Percentiles rank a stretch among this genome's conserved stretches.
phyloP scores from a whole-genome alignment of 2,329 filamentous ascomycete species.

The Cadophora malorum region DNA sequence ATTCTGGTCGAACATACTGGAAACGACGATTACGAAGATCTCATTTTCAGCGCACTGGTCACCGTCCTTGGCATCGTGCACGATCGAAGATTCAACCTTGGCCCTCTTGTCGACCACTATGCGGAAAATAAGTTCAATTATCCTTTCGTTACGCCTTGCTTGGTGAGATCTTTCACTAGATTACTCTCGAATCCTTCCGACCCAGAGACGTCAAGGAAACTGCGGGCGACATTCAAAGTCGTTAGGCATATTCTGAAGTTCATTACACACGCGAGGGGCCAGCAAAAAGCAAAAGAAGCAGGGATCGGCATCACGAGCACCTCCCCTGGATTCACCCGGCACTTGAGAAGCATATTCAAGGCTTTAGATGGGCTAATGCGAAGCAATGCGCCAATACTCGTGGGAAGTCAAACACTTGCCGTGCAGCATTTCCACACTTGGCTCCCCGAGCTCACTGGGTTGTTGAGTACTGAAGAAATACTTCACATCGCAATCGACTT shows the following conservation, averaged over 20 bases:
- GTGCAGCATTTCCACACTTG: conserved; percentile 97
- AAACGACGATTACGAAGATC: conserved; percentile 89
- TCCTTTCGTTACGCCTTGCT: conserved; percentile 86
- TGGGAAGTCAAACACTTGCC: conserved; percentile 92
- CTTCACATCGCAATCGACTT: conserved; percentile 91
- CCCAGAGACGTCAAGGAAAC: conserved; percentile 79
- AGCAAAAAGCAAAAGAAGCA: conserved; percentile 88
- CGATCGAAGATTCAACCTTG: conserved; percentile 90
- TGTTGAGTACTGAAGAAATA: conserved; percentile 83
- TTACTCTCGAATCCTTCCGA: conserved; percentile 84
- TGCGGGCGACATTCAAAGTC: conserved; percentile 94
- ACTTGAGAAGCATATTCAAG: conserved; percentile 87
- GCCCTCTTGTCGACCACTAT: conserved; percentile 90
- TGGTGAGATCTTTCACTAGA: conserved; percentile 85
- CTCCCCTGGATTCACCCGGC: conserved; percentile 76
- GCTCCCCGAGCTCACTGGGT: conserved; percentile 85
- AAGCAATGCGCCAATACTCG: conserved; percentile 81
- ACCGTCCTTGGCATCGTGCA: conserved; percentile 92
- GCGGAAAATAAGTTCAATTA: conserved; percentile 90
- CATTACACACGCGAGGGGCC: conserved; percentile 85
- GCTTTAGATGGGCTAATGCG: conserved; percentile 89
- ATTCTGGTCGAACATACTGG: conserved; percentile 91
- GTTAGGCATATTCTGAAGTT: conserved; percentile 93
- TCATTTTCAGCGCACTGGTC: conserved; percentile 89
- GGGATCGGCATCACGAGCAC: conserved; percentile 83